These are phyloP conservation scores for Hericium erinaceus DNA, from an alignment of 768 basidiomycete genomes.

Conservation along the genomic window DNA sequence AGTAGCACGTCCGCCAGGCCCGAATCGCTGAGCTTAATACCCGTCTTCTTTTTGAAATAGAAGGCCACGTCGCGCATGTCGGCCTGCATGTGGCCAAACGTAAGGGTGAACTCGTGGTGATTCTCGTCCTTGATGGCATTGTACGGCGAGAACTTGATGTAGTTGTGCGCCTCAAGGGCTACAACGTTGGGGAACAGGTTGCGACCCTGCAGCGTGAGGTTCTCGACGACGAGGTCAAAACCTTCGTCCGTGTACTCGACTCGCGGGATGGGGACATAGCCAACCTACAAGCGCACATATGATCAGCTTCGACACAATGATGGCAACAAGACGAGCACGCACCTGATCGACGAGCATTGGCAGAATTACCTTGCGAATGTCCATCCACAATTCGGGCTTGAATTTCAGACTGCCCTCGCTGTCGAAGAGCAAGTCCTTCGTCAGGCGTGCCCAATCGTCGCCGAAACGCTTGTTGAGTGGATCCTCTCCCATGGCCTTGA, in stretches of 20 bases:
- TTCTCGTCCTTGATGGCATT: slow-evolving; percentile 41
- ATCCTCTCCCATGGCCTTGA: slow-evolving; percentile 78
- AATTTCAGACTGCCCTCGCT: slow-evolving; percentile 77
- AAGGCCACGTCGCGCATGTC: slow-evolving; percentile 93
- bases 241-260: slow-evolving; percentile 87
- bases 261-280: slow-evolving; percentile 84
- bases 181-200: slow-evolving; percentile 85
- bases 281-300: slow-evolving; percentile 34
- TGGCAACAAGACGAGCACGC: slow-evolving; percentile 12
- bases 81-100: slow-evolving; percentile 80
- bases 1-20: slow-evolving; percentile 82
- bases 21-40: slow-evolving; percentile 71
- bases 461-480: slow-evolving; percentile 75
- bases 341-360: slow-evolving; percentile 73
- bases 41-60: slow-evolving; percentile 80
- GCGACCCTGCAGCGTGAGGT: slow-evolving; percentile 77
- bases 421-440: slow-evolving; percentile 76
- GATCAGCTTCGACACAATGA: background rate
- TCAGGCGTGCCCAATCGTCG: slow-evolving; percentile 73
- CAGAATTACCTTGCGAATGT: slow-evolving; percentile 75
- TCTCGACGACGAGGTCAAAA: slow-evolving; percentile 88
- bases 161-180: slow-evolving; percentile 70
- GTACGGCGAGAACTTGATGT: slow-evolving; percentile 80
- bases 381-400: slow-evolving; percentile 84
- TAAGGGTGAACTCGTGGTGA: slow-evolving; percentile 66